Base-by-base conservation (phyloP, 2,329 filamentous ascomycete genomes). In the Apiospora pterosperma region DNA sequence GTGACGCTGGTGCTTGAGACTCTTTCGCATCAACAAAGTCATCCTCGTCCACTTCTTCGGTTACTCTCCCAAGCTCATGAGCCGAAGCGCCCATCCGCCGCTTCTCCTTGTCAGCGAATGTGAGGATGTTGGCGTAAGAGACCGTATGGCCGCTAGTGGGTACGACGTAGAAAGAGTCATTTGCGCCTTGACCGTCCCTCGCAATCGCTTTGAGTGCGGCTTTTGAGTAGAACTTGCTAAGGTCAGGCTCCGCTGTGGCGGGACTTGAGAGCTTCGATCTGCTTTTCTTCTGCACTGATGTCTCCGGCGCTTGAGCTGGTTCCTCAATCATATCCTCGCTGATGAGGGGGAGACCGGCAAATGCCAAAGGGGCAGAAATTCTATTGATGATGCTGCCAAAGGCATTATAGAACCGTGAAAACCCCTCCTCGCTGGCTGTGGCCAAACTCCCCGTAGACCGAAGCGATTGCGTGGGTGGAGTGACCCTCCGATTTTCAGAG, bases 91-190 rank as follows among this genome's bases (percentile, higher is more conserved):
- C 85, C 61, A 86, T 75, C 11, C 88, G 85, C 10, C 87, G 82
- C 74, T 85, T 88, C 74, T 90, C 88, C 71, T 90, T 90, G 68
- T 89, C 85, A 39, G 86, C 88, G 69, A 87, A 89, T 48, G 82
- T 90, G 23, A 97, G 81, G 62, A 99, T 97, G 67, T 91, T 93
- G 55, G 96, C 94, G 74, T 98, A 99, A 0, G 93, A 96, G 66
- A 94, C 90, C 3, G 93, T 97, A 68, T 95, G 93, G 5, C 96
- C 95, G 21, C 92, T 93, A 0, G 92, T 92, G 4, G 95, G 96
- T 1, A 99, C 96, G 1, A 98, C 91, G 75, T 97, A 98, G 80
- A 99, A 99, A 10, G 92, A 96, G 71, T 92, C 91, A 65, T 84
- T 86, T 19, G 86, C 81, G 19, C 84, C 84, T 34, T 89, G 84